These are phyloP conservation scores for Talaromyces wortmannii DNA, from an alignment of 495 filamentous ascomycete species.

Conservation along the genomic window DNA sequence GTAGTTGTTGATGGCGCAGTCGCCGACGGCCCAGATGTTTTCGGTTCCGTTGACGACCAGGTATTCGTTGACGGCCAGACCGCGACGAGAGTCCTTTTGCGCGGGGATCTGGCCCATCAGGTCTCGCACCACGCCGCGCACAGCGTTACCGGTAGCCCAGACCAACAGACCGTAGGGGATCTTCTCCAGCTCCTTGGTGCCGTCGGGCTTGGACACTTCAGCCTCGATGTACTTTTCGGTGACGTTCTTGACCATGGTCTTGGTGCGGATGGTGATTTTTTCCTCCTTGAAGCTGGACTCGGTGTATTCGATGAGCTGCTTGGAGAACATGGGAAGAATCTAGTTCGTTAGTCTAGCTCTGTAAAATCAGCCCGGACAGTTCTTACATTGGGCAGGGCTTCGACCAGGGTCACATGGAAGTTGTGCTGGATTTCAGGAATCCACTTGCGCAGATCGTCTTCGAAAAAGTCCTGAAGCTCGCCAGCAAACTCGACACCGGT, in stretches of 20 bases:
- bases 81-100: slow-evolving; percentile 90
- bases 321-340: slow-evolving; percentile 95
- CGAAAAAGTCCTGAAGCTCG: slow-evolving; percentile 98
- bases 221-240: slow-evolving; percentile 93
- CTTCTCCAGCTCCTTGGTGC: slow-evolving; percentile 68
- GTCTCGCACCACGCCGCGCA: slow-evolving; percentile 82
- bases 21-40: slow-evolving; percentile 88
- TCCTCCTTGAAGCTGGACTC: slow-evolving; percentile 99
- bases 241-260: slow-evolving; percentile 98
- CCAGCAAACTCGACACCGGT: slow-evolving; percentile 98
- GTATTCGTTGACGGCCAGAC: slow-evolving; percentile 95
- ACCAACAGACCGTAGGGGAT: slow-evolving; percentile 95
- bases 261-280: slow-evolving; percentile 90
- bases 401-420: slow-evolving; percentile 95
- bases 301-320: slow-evolving; percentile 98
- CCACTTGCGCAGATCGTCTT: slow-evolving; percentile 95
- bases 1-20: slow-evolving; percentile 94
- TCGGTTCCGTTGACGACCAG: slow-evolving; percentile 95
- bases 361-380: no score
- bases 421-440: slow-evolving; percentile 89
- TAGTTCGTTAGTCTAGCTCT: slow-evolving; percentile 7
- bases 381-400: slow-evolving; percentile 84
- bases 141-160: slow-evolving; percentile 96
- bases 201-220: slow-evolving; percentile 78
- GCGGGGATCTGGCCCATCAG: slow-evolving; percentile 88